Percentiles rank a stretch among this genome's conserved stretches.
These are phyloP conservation scores for Mycena latifolia DNA, from an alignment of 768 basidiomycete genomes.

Conservation along the genomic window DNA sequence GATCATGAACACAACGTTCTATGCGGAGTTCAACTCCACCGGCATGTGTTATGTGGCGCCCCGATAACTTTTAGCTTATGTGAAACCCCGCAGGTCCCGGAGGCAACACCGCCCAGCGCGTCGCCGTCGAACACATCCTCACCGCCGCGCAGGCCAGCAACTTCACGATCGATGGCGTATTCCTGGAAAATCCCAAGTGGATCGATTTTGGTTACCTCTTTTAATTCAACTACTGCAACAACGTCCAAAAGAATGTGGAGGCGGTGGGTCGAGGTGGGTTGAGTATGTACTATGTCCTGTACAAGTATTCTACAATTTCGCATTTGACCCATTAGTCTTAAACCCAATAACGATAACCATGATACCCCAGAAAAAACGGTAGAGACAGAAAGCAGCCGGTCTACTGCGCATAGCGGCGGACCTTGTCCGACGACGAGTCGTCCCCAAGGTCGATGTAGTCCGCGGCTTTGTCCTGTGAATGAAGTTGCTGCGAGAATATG, in stretches of 20 bases:
- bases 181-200: constrained; percentile 64
- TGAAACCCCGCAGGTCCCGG: constrained; percentile 72
- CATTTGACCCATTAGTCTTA: too few species aligned
- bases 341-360: neutral
- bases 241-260: neutral
- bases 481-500: too few species aligned
- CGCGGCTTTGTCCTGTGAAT: neutral
- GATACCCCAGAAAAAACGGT: neutral
- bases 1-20: constrained; percentile 67
- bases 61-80: too few species aligned
- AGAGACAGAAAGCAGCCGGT: too few species aligned
- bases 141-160: constrained; percentile 47
- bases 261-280: neutral
- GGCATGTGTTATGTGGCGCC: constrained; percentile 48
- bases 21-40: constrained; percentile 67
- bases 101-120: constrained; percentile 58
- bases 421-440: constrained; percentile 1
- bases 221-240: constrained; percentile 27
- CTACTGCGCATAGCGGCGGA: constrained; percentile 1
- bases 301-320: neutral
- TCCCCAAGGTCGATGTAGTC: constrained; percentile 3
- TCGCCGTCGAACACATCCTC: constrained; percentile 62
- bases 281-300: neutral
- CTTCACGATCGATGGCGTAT: constrained; percentile 64
- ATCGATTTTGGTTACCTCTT: constrained; percentile 64